Conservation (phyloP, 257 asterid species). For the Handroanthus guayacan region DNA sequence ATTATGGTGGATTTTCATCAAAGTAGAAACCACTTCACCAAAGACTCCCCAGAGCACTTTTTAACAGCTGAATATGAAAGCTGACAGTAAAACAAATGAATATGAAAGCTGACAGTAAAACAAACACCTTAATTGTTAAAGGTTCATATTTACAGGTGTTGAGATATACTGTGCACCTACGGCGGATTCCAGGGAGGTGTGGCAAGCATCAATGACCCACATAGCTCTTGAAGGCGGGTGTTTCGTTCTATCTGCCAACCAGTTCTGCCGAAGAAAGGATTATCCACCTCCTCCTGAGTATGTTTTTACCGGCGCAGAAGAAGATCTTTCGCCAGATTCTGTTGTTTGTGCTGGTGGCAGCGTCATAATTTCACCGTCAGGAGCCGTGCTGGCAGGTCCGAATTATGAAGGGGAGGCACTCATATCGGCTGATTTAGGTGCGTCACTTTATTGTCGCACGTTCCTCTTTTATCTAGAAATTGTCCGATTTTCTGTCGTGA, state of each 20-base stretch:
- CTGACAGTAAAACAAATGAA: too few relatives aligned
- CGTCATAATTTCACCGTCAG: conserved; percentile 89
- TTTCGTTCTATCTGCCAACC: conserved; percentile 93
- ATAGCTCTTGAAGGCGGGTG: conserved; percentile 98
- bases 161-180: conserved; percentile 98
- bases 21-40: too few relatives aligned
- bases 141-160: conserved; percentile 53
- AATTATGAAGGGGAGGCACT: conserved; percentile 94
- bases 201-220: conserved; percentile 99
- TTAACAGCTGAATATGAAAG: too few relatives aligned
- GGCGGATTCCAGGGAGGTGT: conserved; percentile 87
- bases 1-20: too few relatives aligned
- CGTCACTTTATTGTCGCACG: conserved; percentile 8
- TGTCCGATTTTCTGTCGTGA: neutral
- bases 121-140: neutral
- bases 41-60: too few relatives aligned
- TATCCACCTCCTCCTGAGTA: conserved; percentile 96
- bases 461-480: conserved; percentile 4
- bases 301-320: conserved; percentile 70
- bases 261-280: conserved; percentile 90
- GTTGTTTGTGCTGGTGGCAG: conserved; percentile 97
- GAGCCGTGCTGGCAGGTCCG: conserved; percentile 90
- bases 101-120: too few relatives aligned
- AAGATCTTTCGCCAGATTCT: conserved; percentile 80
- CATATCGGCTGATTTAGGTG: conserved; percentile 93